Base-by-base conservation (phyloP, 306 rosid genomes). In the Lupinus albus region DNA sequence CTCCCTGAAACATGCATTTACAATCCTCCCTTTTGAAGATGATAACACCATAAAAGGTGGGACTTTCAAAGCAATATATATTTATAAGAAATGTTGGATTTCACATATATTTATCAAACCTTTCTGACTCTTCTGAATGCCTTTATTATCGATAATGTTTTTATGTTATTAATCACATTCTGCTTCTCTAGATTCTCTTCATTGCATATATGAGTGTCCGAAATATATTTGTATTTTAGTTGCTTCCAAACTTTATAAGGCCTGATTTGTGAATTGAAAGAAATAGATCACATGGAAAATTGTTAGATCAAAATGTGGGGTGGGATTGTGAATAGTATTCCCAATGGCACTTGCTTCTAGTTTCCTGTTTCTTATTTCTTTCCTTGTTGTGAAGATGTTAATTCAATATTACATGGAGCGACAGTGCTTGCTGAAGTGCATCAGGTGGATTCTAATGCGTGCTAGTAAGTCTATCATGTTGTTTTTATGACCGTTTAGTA, bases 371-470 rank as follows among this genome's bases (percentile, higher is more conserved):
- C 35, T 55, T 20, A 51, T 62, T 59, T 28, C 36, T 54, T 69
- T 35, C 72, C 50, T 68, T 68, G 54, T 60, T 30, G 42, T 80
- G 81, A 67, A 92, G 98, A 71, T 82, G 66, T 59, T 83, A 17
- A 82, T 92, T 77, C 84, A 89, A 64, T 92, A 89, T 81, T 87
- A 89, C 76, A 83, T 76, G 78, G 98, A 92, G 80, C 82, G 98
- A 3, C 98, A 92, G 67, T 92, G 95, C 89, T 74, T 92, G 83
- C 88, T 92, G 77, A 92, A 92, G 64, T 92, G 98, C 80, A 81
- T 88, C 64, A 84, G 95, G 75, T 82, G 84, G 73, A 83, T 92
- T 74, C 84, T 92, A 75, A 68, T 86, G 85, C 91, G 86, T 61
- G 87, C 95, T 69, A 68, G 98, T 92, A 86, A 87, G 98, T 84